Conservation (phyloP, 2,329 filamentous ascomycete genomes). For the Fusarium albosuccineum region DNA sequence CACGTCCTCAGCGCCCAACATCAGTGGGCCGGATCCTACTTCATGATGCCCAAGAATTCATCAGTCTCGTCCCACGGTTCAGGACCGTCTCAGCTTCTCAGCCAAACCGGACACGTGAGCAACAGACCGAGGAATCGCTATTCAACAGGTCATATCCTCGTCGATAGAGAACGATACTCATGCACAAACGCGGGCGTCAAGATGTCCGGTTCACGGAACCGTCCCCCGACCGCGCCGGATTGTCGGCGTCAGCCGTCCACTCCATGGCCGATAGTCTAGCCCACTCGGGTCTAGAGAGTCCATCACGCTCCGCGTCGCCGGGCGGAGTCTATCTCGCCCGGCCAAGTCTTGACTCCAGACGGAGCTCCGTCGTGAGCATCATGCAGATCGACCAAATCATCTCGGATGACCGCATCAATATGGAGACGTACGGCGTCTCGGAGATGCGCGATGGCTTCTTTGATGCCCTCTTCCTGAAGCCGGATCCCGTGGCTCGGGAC, state of each 20-base stretch:
- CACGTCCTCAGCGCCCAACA: slow-evolving; percentile 32
- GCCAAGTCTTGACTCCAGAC: slow-evolving; percentile 43
- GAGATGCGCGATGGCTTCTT: slow-evolving; percentile 63
- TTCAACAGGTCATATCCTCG: no score
- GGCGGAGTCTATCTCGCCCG: slow-evolving; percentile 29
- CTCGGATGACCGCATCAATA: slow-evolving; percentile 51
- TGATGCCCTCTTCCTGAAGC: slow-evolving; percentile 62
- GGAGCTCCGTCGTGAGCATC: slow-evolving; percentile 49
- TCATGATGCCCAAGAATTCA: slow-evolving; percentile 1
- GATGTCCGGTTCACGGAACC: slow-evolving; percentile 17
- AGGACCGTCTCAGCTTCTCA: neutral
- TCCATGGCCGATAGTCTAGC: slow-evolving; percentile 28
- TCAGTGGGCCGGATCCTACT: neutral
- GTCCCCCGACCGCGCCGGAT: slow-evolving; percentile 9
- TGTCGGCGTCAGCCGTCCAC: slow-evolving; percentile 13
- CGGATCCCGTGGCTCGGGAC: slow-evolving; percentile 53
- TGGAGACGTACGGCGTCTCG: slow-evolving; percentile 57
- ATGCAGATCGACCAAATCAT: slow-evolving; percentile 52
- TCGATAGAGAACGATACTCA: neutral
- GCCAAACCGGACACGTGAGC: no score
- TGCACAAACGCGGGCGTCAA: slow-evolving; percentile 15
- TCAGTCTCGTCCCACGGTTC: neutral
- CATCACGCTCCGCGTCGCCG: slow-evolving; percentile 20
- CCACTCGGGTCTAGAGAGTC: slow-evolving; percentile 39
- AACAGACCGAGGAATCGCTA: no score